phyloP scores from a whole-genome alignment of 441 rosid genomes.

The Adansonia rubrostipa region DNA sequence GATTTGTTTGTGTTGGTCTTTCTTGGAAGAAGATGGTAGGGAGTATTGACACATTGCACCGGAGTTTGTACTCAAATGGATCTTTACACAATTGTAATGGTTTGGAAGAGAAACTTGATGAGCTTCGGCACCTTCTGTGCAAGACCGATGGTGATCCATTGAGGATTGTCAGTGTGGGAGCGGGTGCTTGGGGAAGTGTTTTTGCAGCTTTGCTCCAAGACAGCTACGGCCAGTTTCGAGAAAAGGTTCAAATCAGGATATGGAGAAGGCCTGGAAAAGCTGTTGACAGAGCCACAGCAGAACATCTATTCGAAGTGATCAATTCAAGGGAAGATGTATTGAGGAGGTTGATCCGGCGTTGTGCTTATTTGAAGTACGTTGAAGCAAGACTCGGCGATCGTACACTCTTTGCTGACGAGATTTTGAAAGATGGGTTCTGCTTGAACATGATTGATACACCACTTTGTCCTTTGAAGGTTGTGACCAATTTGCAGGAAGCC shows the following conservation, averaged over 20 bases:
- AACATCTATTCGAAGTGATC: conserved; percentile 79
- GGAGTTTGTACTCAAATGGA: conserved; percentile 42
- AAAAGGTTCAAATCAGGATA: conserved; percentile 68
- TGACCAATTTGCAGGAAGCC: conserved; percentile 83
- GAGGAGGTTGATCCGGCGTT: conserved; percentile 74
- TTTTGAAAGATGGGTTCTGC: conserved; percentile 84
- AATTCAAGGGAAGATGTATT: conserved; percentile 78
- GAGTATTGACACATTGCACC: conserved; percentile 46
- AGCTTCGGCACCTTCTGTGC: conserved; percentile 55
- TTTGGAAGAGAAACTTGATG: conserved; percentile 63
- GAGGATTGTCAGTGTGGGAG: conserved; percentile 78
- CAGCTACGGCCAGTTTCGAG: conserved; percentile 64
- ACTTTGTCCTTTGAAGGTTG: conserved; percentile 80
- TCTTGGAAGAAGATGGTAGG: conserved; percentile 63
- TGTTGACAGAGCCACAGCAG: conserved; percentile 71
- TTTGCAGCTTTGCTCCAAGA: conserved; percentile 77
- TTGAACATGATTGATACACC: conserved; percentile 82
- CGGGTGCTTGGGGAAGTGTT: conserved; percentile 92
- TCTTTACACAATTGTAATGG: conserved; percentile 39
- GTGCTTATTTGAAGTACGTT: conserved; percentile 78
- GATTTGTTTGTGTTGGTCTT: conserved; percentile 12
- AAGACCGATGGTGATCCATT: conserved; percentile 74
- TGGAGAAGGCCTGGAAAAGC: conserved; percentile 78
- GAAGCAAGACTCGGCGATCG: conserved; percentile 82
- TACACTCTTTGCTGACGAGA: conserved; percentile 72